These are phyloP conservation scores for Pinus tabuliformis DNA, from an alignment of 75 land plant genomes.

Conservation along the genomic window DNA sequence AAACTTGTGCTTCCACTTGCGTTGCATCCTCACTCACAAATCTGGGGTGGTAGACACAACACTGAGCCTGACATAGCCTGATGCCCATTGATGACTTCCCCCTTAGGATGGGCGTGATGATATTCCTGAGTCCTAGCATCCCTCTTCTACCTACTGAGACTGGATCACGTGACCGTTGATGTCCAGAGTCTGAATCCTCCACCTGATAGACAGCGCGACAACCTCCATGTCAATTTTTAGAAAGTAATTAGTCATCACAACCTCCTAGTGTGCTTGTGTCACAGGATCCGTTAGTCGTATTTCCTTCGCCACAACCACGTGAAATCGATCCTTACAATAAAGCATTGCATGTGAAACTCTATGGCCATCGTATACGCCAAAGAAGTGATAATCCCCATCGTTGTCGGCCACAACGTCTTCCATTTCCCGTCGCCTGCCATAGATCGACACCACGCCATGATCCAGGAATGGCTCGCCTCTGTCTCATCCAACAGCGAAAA, in stretches of 20 bases:
- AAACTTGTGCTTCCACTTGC: no score
- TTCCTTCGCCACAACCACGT: conserved; percentile 57
- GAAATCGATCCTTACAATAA: conserved; percentile 62
- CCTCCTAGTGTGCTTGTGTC: conserved; percentile 29
- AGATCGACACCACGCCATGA: conserved; percentile 52
- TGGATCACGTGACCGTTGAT: conserved; percentile 32
- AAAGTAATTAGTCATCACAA: conserved; percentile 54
- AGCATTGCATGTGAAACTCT: conserved; percentile 68
- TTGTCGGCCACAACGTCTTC: conserved; percentile 58
- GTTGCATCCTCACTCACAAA: no score
- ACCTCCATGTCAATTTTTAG: conserved; percentile 65
- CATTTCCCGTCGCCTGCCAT: conserved; percentile 76
- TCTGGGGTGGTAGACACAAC: no score
- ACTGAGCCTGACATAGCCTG: no score
- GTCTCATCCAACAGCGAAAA: no score
- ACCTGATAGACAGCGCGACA: conserved; percentile 18
- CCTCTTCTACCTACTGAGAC: conserved; percentile 13
- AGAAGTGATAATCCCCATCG: conserved; percentile 30
- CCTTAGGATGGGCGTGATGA: no score
- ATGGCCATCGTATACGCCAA: conserved; percentile 62
- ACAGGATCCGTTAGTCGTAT: neutral
- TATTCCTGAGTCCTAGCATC: no score
- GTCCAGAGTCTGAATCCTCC: conserved; percentile 17
- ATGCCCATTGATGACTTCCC: no score
- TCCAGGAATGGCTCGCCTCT: no score